Evolutionary conservation across 179 eudicot species (phyloP), one percentile per base, ranked within the genome.

Genomic region (Dionaea muscipula): DNA sequence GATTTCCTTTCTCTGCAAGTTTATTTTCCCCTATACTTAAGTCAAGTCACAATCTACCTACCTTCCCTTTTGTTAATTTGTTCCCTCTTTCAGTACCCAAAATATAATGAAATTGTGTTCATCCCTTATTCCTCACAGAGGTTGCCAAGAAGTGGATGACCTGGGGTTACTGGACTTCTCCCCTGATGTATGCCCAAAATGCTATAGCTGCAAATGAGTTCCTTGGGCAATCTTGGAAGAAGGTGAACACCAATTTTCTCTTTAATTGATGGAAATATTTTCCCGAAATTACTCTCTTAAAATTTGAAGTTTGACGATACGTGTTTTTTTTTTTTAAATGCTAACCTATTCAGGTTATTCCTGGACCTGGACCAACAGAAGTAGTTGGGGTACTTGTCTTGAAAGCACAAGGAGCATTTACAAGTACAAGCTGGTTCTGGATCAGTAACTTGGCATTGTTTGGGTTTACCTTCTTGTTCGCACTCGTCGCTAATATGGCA

Each of bases 111-210:
- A 13, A 43, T n/a, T 15, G 17, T 20, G 23, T 13, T 11, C 1
- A 47, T 47, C 16, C 3, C 26, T 27, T 47, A 20, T 13, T 20
- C 26, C 11, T 21, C 37, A 72, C n/a, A n/a, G 73, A 23, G 52
- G 53, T 39, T 49, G 59, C 68, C 65, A 60, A 36, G 55, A 64
- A 47, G n/a, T 70, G 78, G 76, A 51, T 59, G 63, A 36, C 59
- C 28, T 74, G 71, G 72, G 74, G 53, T 56, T 62, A 63, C 47
- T 73, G 78, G 78, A 63, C 72, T 19, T 77, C 82, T 25, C 82
- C 79, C 2, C 57, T 77, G 51, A 68, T 65, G 72, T 77, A 77
- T 68, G 82, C 64, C 13, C 56, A 61, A 45, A 74, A 74, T 59
- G 76, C 78, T 38, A 58, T 77, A 10, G 63, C 65, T 27, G 53